phyloP scores from a whole-genome alignment of 306 rosid genomes.

The Arachis hypogaea region DNA sequence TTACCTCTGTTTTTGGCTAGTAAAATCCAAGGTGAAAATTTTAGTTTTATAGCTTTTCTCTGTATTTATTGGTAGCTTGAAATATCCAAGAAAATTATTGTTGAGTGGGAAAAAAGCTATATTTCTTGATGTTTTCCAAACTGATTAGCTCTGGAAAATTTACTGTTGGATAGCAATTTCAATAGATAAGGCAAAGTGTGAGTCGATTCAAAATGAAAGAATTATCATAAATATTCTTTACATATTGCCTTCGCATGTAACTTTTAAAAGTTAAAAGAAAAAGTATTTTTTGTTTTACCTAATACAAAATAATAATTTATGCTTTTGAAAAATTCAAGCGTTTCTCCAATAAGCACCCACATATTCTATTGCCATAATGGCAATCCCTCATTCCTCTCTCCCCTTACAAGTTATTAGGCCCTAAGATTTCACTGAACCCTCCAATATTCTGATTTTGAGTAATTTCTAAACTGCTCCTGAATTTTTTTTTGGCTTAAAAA shows the following conservation, averaged over 20 bases:
- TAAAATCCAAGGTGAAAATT: constrained; percentile 69
- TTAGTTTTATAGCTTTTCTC: constrained; percentile 1
- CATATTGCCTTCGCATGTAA: not conserved
- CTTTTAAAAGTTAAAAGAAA: too few species aligned
- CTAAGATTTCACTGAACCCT: too few species aligned
- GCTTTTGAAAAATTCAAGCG: too few species aligned
- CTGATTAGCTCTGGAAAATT: not conserved
- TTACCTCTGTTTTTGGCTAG: constrained; percentile 86
- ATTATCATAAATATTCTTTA: constrained; percentile 9
- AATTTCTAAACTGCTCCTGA: too few species aligned
- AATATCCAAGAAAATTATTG: constrained; percentile 6
- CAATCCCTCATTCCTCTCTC: too few species aligned
- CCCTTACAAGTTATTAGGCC: too few species aligned
- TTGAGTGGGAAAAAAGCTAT: not conserved
- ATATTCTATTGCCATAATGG: too few species aligned
- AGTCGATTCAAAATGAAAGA: not conserved
- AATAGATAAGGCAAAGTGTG: constrained; percentile 4
- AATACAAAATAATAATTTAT: too few species aligned
- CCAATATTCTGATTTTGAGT: too few species aligned
- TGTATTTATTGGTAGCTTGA: constrained; percentile 13
- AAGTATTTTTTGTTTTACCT: too few species aligned
- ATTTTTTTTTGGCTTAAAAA: too few species aligned
- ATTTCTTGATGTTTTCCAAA: not conserved
- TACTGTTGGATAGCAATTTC: not conserved
- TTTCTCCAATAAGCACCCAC: too few species aligned